Base-by-base conservation (phyloP, 2,329 filamentous ascomycete genomes). In the Thermomyces lanuginosus region DNA sequence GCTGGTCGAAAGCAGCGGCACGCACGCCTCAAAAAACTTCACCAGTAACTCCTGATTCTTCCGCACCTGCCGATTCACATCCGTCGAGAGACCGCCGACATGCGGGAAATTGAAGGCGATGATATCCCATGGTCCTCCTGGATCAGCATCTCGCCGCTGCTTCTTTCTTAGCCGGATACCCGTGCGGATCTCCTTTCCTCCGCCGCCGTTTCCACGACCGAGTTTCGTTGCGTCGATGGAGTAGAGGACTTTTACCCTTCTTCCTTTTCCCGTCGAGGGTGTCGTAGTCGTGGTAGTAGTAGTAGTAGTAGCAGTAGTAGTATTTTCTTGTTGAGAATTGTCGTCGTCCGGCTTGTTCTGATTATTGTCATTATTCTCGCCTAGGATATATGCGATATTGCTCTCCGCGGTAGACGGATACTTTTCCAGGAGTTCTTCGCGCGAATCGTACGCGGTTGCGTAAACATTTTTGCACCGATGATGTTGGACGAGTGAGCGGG, bases 21-120 rank as follows among this genome's bases (percentile, higher is more conserved):
- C 48, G 33, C 52, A 58, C 3, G 47, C 43, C 31, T 57, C 56
- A 39, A 64, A 63, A 34, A 64, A 64, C 1, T 47, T 50, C 13
- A 64, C 59, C 5, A 64, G 44, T 6, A 64, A 46, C 32, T 62
- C 58, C 54, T 92, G 84, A 57, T 98, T 95, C 50, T 80, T 72
- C 30, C 89, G 73, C 8, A 93, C 83, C 56, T 98, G 89, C 18
- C 89, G 67, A 58, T 93, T 93, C 30, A 93, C 77, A 57, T 95
- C 84, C 40, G 77, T 95, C 37, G 72, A 78, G 43, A 91, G 75
- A 23, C 89, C 89, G 36, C 89, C 89, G 3, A 91, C 78, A 58
- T 98, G 89, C 18, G 89, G 89, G 53, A 98, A 98, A 62, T 93
- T 92, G 69, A 95, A 98, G 38, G 86, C 64, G 35, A 95, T 75